Evolutionary conservation across 1,284 basidiomycete species (phyloP).

Genomic region (Coniferiporia sulphurascens): DNA sequence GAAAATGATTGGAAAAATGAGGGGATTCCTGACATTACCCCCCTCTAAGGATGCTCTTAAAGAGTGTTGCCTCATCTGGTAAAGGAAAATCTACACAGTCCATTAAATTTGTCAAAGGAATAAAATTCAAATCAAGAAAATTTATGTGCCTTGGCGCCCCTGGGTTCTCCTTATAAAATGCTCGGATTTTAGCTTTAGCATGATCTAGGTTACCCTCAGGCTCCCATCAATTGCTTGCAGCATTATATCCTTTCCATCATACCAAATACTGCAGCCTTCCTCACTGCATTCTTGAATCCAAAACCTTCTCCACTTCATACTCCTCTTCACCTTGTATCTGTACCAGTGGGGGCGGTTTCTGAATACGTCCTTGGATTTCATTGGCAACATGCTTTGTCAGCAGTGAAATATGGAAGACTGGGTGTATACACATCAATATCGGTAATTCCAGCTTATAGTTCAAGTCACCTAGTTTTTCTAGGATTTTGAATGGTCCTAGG

Average conservation of each 20-base stretch:
- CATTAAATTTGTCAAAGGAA: no score
- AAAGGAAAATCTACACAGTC: no score
- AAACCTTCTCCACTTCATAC: no score
- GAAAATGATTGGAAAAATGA: no score
- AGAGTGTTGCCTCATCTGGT: no score
- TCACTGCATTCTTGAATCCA: neutral
- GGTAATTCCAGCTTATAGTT: conserved; percentile 23
- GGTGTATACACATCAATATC: conserved; percentile 22
- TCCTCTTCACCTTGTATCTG: conserved; percentile 1
- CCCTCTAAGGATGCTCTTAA: no score
- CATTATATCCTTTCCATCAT: conserved; percentile 6
- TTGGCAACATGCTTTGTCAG: conserved; percentile 9
- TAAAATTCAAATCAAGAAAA: no score
- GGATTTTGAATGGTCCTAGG: conserved; percentile 22
- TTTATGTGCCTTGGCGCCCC: no score
- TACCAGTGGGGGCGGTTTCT: neutral
- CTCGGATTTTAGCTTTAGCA: no score
- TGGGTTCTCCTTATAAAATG: no score
- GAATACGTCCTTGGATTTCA: neutral
- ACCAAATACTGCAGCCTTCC: neutral
- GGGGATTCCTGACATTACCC: no score
- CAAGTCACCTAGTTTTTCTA: conserved; percentile 8
- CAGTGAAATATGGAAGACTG: conserved; percentile 31
- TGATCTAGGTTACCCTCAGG: no score
- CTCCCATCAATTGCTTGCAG: neutral